Evolutionary conservation across 768 basidiomycete genomes (phyloP).

Genomic region (Russula dissimulans): DNA sequence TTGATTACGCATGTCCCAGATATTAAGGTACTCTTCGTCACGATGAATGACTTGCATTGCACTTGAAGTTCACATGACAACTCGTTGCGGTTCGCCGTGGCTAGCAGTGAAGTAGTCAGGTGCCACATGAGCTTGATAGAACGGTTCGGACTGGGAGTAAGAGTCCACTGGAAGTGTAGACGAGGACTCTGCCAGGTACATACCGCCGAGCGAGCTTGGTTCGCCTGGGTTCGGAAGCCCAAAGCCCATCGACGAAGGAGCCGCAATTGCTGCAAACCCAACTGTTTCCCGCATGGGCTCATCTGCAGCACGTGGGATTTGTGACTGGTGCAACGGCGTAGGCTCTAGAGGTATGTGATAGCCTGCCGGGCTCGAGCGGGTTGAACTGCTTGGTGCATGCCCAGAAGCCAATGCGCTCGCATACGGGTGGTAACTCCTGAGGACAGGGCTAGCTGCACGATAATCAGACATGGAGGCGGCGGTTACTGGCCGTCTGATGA

Average conservation of each 20-base stretch:
- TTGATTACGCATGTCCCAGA: conserved; percentile 7
- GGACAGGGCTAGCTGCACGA: conserved; percentile 1
- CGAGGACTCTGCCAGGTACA: conserved; percentile 27
- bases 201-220: conserved; percentile 17
- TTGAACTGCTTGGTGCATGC: conserved; percentile 22
- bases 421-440: conserved; percentile 31
- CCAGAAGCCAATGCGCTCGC: conserved; percentile 19
- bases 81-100: conserved; percentile 17
- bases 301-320: conserved; percentile 19
- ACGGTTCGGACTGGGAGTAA: not conserved
- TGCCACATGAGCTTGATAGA: conserved; percentile 4
- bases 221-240: conserved; percentile 11
- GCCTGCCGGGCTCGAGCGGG: conserved; percentile 33
- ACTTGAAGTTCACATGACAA: conserved; percentile 18
- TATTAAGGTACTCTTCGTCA: conserved; percentile 10
- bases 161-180: conserved; percentile 17
- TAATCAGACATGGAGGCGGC: conserved; percentile 22
- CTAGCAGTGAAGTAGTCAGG: conserved; percentile 7
- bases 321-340: conserved; percentile 15
- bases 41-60: not conserved
- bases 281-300: conserved; percentile 3
- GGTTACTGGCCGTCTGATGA: conserved; percentile 39
- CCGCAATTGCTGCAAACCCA: not conserved
- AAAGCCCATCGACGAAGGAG: conserved; percentile 10
- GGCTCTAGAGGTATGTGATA: conserved; percentile 41